Base-by-base conservation (phyloP, 352 stramenopile species). In the Pythium apleroticum region DNA sequence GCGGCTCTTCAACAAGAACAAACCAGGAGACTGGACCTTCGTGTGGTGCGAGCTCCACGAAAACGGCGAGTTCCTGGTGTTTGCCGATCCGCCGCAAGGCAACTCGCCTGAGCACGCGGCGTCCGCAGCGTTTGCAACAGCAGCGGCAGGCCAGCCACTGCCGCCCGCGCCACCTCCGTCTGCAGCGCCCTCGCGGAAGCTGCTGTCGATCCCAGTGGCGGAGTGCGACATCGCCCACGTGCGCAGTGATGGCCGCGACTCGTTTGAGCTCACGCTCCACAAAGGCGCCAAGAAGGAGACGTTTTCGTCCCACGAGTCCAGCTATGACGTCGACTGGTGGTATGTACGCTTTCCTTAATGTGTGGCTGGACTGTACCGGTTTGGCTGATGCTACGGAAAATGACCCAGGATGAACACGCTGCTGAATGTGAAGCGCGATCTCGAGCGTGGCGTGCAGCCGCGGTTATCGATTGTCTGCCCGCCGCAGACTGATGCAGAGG, bases 321-420 rank as follows among this genome's bases (percentile, higher is more conserved):
- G 85, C 57, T 88, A 91, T 46, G 87, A 96, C 52, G 79, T 94
- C 14, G 87, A 96, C 70, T 96, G 85, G 85, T 96, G 87, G 86
- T 95, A 69, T 37, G 76, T 76, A 19, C 48, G 9, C 33, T 17
- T 17, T 12, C 3, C 8, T 41, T 17, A 17, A 6, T 41, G 14
- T 48, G 15, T 48, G 15, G 7, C 30, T 48, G 6, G 39, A 22
- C 15, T 48, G 14, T 19, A 17, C 7, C 15, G 39, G 7, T 50
- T 15, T 58, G 43, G 31, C 37, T 52, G 3, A 27, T 4, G 27
- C 25, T 31, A n/a, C 52, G 28, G 27, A 28, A n/a, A 39, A 33
- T 46, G n/a, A 27, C 46, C 41, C 66, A 93, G 82, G 85, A 91
- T 93, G 81, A 91, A 89, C 46, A 85, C 84, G 43, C 61, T 96